Evolutionary conservation across 805 yeast genomes (phyloP).

Genomic region (Metschnikowia colocasiae): DNA sequence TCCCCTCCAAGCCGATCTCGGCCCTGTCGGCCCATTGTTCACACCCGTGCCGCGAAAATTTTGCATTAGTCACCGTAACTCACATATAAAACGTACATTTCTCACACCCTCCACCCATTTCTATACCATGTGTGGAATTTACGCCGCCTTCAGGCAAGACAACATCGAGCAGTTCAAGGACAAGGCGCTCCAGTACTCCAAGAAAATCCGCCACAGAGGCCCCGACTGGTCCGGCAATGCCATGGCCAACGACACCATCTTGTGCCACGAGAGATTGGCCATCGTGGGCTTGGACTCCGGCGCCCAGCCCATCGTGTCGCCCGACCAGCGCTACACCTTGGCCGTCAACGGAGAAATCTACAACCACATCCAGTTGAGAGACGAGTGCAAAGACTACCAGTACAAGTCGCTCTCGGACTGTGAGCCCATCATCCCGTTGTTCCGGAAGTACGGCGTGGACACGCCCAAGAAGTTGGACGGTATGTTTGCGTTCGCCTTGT

Average conservation of each 20-base stretch:
- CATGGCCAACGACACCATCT: constrained; percentile 78
- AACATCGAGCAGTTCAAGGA: constrained; percentile 78
- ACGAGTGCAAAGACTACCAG: constrained; percentile 63
- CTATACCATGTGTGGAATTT: constrained; percentile 88
- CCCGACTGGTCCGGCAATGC: constrained; percentile 98
- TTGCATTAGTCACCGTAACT: constrained; percentile 1
- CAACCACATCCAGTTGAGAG: constrained; percentile 90
- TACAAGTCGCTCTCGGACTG: constrained; percentile 91
- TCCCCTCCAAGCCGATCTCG: too few relatives aligned
- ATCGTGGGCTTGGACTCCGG: constrained; percentile 97
- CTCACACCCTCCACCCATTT: background rate
- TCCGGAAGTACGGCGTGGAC: constrained; percentile 79
- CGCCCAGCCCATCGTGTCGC: constrained; percentile 91
- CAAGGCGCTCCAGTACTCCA: constrained; percentile 84
- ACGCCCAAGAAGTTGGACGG: constrained; percentile 95
- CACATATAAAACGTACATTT: background rate
- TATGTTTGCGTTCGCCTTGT: constrained; percentile 93
- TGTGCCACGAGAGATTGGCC: constrained; percentile 94
- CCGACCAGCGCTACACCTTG: constrained; percentile 67
- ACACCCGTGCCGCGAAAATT: constrained; percentile 4
- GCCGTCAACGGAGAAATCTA: constrained; percentile 98
- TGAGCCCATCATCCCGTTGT: constrained; percentile 94
- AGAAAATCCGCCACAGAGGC: constrained; percentile 96
- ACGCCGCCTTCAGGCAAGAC: constrained; percentile 83
- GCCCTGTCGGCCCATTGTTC: background rate